Conservation (phyloP, 345 rosid species). For the Arabis alpina region DNA sequence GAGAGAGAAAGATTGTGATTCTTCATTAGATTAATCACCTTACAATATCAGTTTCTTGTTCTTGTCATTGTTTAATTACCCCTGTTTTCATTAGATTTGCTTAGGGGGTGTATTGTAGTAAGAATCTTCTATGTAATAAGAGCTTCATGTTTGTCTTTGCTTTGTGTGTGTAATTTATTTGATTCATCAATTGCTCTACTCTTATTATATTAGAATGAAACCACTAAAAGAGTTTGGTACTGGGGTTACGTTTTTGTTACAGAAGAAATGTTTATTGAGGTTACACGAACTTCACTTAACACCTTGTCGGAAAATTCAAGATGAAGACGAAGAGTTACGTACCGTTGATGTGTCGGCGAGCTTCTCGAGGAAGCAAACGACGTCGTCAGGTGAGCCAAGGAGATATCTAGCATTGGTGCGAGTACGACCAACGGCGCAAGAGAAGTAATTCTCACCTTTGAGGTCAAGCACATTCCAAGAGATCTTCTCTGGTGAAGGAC, state of each 20-base stretch:
- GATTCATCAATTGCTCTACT: slow-evolving; percentile 29
- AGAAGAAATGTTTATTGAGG: slow-evolving; percentile 26
- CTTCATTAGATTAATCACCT: slow-evolving; percentile 33
- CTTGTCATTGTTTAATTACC: slow-evolving; percentile 24
- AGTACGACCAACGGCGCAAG: slow-evolving; percentile 87
- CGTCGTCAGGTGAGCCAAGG: slow-evolving; percentile 79
- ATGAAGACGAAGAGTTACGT: slow-evolving; percentile 12
- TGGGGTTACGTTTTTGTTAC: slow-evolving; percentile 27
- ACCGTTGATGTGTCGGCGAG: slow-evolving; percentile 50
- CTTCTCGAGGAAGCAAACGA: slow-evolving; percentile 68
- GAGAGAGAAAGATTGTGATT: slow-evolving; percentile 25
- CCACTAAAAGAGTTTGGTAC: slow-evolving; percentile 36
- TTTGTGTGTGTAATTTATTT: background rate
- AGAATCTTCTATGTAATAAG: slow-evolving; percentile 30
- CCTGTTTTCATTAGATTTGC: slow-evolving; percentile 20
- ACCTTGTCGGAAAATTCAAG: slow-evolving; percentile 11
- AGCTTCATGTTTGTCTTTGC: slow-evolving; percentile 4
- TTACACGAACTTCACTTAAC: slow-evolving; percentile 34
- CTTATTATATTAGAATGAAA: slow-evolving; percentile 40
- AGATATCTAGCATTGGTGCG: slow-evolving; percentile 82
- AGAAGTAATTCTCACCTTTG: slow-evolving; percentile 95
- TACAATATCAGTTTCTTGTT: slow-evolving; percentile 11
- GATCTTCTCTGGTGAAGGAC: slow-evolving; percentile 72
- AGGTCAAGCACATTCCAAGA: slow-evolving; percentile 99
- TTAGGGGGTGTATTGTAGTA: slow-evolving; percentile 30